Evolutionary conservation across 2,329 filamentous ascomycete species (phyloP).

Genomic region (Ophiocordyceps camponoti-floridani): DNA sequence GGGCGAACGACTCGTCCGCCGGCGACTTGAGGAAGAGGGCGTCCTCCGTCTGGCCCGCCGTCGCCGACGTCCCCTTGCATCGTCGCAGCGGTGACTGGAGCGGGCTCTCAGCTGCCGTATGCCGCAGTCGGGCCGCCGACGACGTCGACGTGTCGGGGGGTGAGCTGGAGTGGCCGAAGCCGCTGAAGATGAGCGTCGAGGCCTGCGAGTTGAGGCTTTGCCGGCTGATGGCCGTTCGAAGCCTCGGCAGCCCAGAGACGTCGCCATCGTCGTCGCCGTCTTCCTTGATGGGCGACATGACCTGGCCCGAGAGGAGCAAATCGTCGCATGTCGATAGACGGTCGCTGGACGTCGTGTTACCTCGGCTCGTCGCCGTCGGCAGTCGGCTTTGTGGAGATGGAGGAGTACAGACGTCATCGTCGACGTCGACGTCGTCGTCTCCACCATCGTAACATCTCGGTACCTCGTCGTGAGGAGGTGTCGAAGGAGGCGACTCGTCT

Average conservation of each 20-base stretch:
- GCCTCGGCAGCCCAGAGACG: slow-evolving; percentile 15
- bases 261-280: slow-evolving; percentile 12
- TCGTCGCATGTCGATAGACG: slow-evolving; percentile 1
- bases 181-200: slow-evolving; percentile 21
- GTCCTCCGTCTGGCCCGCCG: neutral
- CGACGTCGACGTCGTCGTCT: too few species aligned
- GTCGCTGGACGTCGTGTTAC: neutral
- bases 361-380: neutral
- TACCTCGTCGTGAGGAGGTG: neutral
- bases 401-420: neutral
- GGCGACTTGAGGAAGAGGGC: slow-evolving; percentile 18
- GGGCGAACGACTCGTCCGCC: slow-evolving; percentile 23
- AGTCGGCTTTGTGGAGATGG: neutral
- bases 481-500: neutral
- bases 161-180: slow-evolving; percentile 23
- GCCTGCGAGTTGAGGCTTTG: slow-evolving; percentile 16
- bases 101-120: slow-evolving; percentile 22
- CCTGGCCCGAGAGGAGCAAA: slow-evolving; percentile 3
- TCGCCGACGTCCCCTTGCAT: neutral
- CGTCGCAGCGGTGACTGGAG: slow-evolving; percentile 27
- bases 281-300: slow-evolving; percentile 6
- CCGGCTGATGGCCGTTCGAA: slow-evolving; percentile 12
- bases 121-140: slow-evolving; percentile 15
- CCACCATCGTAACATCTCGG: too few species aligned
- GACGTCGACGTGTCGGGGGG: slow-evolving; percentile 25